phyloP scores from a whole-genome alignment of 148 eudicot genomes.

The Vaccinium vitisidaea region DNA sequence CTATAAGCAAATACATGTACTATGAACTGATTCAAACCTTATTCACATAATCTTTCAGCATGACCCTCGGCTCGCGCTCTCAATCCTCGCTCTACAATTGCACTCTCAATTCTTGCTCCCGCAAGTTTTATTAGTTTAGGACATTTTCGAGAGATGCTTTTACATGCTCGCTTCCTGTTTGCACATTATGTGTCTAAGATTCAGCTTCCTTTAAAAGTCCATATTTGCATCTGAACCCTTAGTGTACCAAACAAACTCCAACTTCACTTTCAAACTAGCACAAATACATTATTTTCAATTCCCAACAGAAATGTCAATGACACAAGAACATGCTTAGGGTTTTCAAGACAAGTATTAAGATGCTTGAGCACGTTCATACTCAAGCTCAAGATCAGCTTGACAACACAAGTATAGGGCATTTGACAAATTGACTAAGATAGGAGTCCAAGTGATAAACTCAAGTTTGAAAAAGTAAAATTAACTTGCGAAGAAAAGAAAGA shows the following conservation, averaged over 20 bases:
- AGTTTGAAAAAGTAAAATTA: background rate
- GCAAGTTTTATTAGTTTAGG: too few relatives aligned
- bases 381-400: background rate
- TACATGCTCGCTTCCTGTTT: background rate
- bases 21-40: background rate
- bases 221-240: constrained; percentile 41
- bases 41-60: background rate
- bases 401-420: background rate
- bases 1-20: background rate
- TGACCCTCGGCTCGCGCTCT: background rate
- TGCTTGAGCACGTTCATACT: background rate
- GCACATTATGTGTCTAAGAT: background rate
- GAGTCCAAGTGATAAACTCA: background rate
- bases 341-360: background rate
- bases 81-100: background rate
- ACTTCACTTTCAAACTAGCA: constrained; percentile 63
- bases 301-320: background rate
- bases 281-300: constrained; percentile 11
- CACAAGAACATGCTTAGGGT: background rate
- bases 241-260: constrained; percentile 68
- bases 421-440: background rate
- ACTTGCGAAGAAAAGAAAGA: too few relatives aligned
- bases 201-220: constrained; percentile 30
- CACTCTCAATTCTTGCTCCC: background rate
- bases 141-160: background rate